phyloP scores from a whole-genome alignment of 176 grass and related monocot genomes.

The Ampelocalamus luodianensis region DNA sequence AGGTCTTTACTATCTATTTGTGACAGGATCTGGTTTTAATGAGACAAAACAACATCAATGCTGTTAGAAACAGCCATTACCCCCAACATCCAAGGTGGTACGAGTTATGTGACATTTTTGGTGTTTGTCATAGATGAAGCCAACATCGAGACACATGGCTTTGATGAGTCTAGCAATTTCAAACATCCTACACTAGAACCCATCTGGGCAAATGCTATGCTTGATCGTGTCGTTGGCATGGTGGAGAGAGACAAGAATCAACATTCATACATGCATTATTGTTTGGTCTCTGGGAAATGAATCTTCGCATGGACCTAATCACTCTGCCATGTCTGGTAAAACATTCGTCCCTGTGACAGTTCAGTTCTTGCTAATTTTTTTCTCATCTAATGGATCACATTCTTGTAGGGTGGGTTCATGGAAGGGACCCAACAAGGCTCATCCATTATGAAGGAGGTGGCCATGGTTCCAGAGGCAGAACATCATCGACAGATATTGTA shows the following conservation, averaged over 20 bases:
- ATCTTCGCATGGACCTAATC: slow-evolving; percentile 86
- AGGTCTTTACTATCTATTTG: slow-evolving; percentile 38
- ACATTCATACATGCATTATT: slow-evolving; percentile 89
- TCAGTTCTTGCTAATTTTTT: slow-evolving; percentile 14
- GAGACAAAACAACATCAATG: slow-evolving; percentile 98
- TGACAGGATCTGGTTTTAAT: slow-evolving; percentile 90
- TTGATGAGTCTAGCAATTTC: slow-evolving; percentile 73
- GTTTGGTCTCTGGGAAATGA: slow-evolving; percentile 97
- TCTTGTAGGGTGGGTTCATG: slow-evolving; percentile 76
- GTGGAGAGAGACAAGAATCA: slow-evolving; percentile 99
- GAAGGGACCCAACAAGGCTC: slow-evolving; percentile 77
- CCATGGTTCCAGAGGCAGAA: too few species aligned
- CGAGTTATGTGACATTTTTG: slow-evolving; percentile 93
- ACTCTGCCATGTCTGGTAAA: slow-evolving; percentile 90
- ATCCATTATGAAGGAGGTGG: slow-evolving; percentile 95
- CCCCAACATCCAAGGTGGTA: slow-evolving; percentile 97
- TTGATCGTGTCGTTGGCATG: slow-evolving; percentile 90
- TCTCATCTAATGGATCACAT: slow-evolving; percentile 34
- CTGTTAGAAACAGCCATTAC: slow-evolving; percentile 94
- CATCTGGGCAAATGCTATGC: slow-evolving; percentile 80
- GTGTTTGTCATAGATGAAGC: slow-evolving; percentile 94
- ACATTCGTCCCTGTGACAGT: slow-evolving; percentile 16
- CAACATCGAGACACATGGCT: slow-evolving; percentile 97
- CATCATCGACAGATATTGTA: slow-evolving; percentile 89
- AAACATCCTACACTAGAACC: slow-evolving; percentile 90